Evolutionary conservation across 1,284 basidiomycete genomes (phyloP), one percentile per base, ranked within the genome.

Genomic region (Papiliotrema nemorosa): DNA sequence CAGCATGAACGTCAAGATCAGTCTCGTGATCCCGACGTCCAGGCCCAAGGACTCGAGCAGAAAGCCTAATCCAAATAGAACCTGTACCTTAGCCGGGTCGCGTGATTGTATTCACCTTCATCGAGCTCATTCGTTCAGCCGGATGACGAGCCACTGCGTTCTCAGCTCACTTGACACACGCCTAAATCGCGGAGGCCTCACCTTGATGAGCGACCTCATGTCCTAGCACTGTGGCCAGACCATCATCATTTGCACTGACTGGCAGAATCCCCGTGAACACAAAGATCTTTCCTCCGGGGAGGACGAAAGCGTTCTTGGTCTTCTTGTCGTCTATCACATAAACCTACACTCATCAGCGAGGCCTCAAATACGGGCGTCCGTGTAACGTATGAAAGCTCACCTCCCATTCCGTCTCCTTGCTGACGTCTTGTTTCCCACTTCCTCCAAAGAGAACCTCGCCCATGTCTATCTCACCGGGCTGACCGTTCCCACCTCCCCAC

Each of bases 221-320:
- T 1, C 88, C 84, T 2, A 97, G 75, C 1, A 97, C 85, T 6
- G 87, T 86, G 1, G 93, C 90, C 0, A 97, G 75, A 0, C 90
- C 91, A 55, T 87, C 81, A 57, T 91, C 87, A 55, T 90, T 84
- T 54, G 77, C 77, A 43, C 84, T 85, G 5, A 93, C 76, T 0
- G 88, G 90, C 7, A 97, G 72, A 44, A 97, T 90, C 0, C 92
- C 92, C 0, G 88, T 90, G 62, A 90, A 96, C 2, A 97, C 88
- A 45, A 93, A 82, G 57, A 96, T 86, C 58, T 83, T 83, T 18
- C 80, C 80, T 3, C 85, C 87, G 34, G 86, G 87, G 2, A 80
- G 74, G 3, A 88, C 89, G 68, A 87, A 83, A 0, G 92, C 91
- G 69, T 96, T 94, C 56, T 88, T 79, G 5, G 82, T 78, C 33